Percentiles rank a stretch among this genome's conserved stretches.
Conservation (phyloP, 2,329 filamentous ascomycete species). For the Fusarium sp. region DNA sequence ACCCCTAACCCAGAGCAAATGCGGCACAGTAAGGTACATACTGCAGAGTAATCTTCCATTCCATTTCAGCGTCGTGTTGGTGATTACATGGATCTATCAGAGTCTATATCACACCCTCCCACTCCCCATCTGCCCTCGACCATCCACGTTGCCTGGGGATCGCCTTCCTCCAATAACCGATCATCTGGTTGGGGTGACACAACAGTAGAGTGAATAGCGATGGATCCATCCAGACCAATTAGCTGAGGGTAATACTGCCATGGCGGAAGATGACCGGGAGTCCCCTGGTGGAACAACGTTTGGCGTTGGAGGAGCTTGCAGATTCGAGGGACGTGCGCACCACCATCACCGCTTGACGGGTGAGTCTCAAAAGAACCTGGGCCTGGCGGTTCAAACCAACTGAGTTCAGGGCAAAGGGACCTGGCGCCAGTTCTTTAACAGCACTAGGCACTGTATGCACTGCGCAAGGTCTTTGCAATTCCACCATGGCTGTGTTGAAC, state of each 20-base stretch:
- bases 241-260: background rate
- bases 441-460: too few relatives aligned
- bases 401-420: constrained; percentile 13
- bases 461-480: too few relatives aligned
- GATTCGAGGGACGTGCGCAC: constrained; percentile 23
- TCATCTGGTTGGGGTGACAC: constrained; percentile 13
- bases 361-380: constrained; percentile 7
- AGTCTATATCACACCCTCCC: background rate
- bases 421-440: constrained; percentile 9
- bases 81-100: background rate
- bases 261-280: background rate
- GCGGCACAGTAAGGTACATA: constrained; percentile 4
- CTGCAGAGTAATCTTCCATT: background rate
- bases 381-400: constrained; percentile 6
- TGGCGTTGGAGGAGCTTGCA: constrained; percentile 1
- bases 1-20: constrained; percentile 22
- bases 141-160: constrained; percentile 24
- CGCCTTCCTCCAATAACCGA: constrained; percentile 23
- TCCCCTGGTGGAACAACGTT: constrained; percentile 12
- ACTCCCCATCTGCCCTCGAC: background rate
- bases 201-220: background rate
- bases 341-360: constrained; percentile 33
- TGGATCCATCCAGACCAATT: constrained; percentile 4
- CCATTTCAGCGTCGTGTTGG: background rate
- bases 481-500: too few relatives aligned